These are phyloP conservation scores for Parietichytrium sp. DNA, from an alignment of 108 stramenopile species.

Conservation along the genomic window DNA sequence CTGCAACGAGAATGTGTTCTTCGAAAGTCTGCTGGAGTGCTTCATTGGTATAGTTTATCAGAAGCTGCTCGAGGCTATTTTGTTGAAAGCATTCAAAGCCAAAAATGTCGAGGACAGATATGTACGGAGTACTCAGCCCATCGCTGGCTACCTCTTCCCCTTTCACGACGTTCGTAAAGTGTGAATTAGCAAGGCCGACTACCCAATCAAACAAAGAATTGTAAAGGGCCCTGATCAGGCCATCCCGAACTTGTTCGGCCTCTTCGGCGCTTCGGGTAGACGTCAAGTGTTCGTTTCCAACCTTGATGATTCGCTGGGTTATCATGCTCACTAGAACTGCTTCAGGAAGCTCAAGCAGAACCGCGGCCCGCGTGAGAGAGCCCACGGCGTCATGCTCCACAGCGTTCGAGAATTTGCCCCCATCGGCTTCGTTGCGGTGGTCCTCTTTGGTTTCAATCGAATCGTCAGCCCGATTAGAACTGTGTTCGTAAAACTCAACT, in stretches of 20 bases:
- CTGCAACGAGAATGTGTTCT: constrained; percentile 58
- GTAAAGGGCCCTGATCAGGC: constrained; percentile 88
- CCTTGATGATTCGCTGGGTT: constrained; percentile 75
- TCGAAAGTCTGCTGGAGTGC: constrained; percentile 67
- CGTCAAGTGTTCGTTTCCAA: constrained; percentile 75
- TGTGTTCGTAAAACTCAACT: background rate
- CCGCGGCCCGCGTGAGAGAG: background rate
- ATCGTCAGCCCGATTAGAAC: background rate
- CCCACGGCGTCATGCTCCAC: background rate
- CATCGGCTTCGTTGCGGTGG: background rate
- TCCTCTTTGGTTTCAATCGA: background rate
- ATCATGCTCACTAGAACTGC: constrained; percentile 71
- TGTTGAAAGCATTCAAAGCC: constrained; percentile 64
- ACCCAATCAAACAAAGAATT: constrained; percentile 83
- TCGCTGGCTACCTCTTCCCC: background rate
- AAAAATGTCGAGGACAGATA: constrained; percentile 66
- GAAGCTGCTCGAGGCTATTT: constrained; percentile 62
- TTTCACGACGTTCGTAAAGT: constrained; percentile 51
- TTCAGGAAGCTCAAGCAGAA: constrained; percentile 69
- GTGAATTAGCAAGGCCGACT: constrained; percentile 76
- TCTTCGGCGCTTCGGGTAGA: constrained; percentile 70
- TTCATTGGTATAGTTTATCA: constrained; percentile 63
- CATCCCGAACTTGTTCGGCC: constrained; percentile 84
- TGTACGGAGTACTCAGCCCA: background rate
- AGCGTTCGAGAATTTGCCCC: too few species aligned